Percentiles rank a stretch among this genome's conserved stretches.
Evolutionary conservation across 345 rosid species (phyloP).

Genomic region (Leavenworthia alabamica): DNA sequence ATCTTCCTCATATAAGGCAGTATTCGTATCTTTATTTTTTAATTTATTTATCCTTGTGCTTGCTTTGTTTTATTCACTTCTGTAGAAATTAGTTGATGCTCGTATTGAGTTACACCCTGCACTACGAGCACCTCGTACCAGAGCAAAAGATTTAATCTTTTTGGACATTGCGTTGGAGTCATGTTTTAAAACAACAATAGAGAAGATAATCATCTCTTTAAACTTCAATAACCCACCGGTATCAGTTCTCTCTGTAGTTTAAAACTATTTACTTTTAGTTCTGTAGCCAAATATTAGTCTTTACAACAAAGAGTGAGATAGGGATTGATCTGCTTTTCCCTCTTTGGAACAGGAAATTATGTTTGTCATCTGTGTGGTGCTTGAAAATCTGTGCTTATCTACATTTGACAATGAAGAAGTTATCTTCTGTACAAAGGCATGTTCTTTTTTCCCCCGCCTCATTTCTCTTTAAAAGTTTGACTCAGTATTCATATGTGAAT

Average conservation of each 20-base stretch:
- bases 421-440: slow-evolving; percentile 72
- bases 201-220: slow-evolving; percentile 72
- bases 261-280: slow-evolving; percentile 8
- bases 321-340: neutral
- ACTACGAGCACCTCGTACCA: slow-evolving; percentile 50
- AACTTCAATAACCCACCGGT: slow-evolving; percentile 76
- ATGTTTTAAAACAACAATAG: slow-evolving; percentile 76
- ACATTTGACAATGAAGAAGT: slow-evolving; percentile 84
- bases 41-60: neutral
- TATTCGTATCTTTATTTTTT: neutral
- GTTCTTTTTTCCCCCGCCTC: neutral
- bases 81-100: slow-evolving; percentile 82
- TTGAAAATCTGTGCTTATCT: slow-evolving; percentile 85
- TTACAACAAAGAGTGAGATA: neutral
- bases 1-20: neutral
- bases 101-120: slow-evolving; percentile 82
- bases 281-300: neutral
- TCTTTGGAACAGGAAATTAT: slow-evolving; percentile 62
- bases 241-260: neutral
- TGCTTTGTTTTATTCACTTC: neutral
- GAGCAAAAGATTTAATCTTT: slow-evolving; percentile 83
- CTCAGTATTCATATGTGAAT: neutral
- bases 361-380: slow-evolving; percentile 57
- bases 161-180: slow-evolving; percentile 91
- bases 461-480: neutral